These are phyloP conservation scores for Ustulina deusta DNA, from an alignment of 2,329 filamentous ascomycete genomes.

Conservation along the genomic window DNA sequence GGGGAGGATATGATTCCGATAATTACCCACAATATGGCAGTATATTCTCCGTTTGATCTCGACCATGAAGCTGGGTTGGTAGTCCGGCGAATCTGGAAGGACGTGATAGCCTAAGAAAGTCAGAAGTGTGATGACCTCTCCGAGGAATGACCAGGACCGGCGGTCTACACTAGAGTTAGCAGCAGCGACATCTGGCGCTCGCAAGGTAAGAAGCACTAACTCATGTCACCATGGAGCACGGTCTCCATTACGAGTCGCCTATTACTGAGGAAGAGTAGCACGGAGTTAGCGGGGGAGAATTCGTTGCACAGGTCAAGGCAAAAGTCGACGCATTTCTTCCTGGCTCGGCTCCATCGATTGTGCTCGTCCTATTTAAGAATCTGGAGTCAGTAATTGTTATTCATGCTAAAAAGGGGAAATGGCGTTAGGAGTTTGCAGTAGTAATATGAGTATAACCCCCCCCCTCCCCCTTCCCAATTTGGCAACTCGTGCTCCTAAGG, in stretches of 20 bases:
- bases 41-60: slow-evolving; percentile 51
- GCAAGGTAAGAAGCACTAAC: slow-evolving; percentile 21
- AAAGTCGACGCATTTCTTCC: slow-evolving; percentile 43
- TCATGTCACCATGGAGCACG: slow-evolving; percentile 29
- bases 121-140: slow-evolving; percentile 45
- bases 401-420: too few relatives aligned
- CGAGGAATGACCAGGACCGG: slow-evolving; percentile 46
- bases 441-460: too few relatives aligned
- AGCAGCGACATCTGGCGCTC: neutral
- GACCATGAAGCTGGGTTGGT: slow-evolving; percentile 40
- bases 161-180: slow-evolving; percentile 40
- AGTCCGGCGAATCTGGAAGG: slow-evolving; percentile 48
- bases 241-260: slow-evolving; percentile 29
- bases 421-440: too few relatives aligned
- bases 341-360: slow-evolving; percentile 31
- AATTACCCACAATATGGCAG: slow-evolving; percentile 41
- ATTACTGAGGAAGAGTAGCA: slow-evolving; percentile 26
- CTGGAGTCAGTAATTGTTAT: too few relatives aligned
- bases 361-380: too few relatives aligned
- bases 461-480: too few relatives aligned
- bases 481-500: too few relatives aligned
- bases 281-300: slow-evolving; percentile 46
- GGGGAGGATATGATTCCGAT: neutral
- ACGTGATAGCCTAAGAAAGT: slow-evolving; percentile 65
- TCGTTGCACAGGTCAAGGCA: slow-evolving; percentile 48